Conservation (phyloP, 148 eudicot species). For the Rhododendron molle region DNA sequence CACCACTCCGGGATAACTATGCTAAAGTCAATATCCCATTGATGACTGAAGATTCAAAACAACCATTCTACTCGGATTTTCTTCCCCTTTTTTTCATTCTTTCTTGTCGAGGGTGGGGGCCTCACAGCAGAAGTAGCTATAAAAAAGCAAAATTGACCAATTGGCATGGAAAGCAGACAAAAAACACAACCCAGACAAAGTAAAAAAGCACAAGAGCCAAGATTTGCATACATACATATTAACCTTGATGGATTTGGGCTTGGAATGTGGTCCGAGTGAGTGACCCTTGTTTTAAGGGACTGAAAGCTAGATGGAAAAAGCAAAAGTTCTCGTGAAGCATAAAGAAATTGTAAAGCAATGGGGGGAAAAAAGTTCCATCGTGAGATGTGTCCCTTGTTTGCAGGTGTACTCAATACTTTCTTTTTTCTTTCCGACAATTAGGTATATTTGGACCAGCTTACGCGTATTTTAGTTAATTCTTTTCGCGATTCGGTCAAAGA, state of each 20-base stretch:
- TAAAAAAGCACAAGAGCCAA: slow-evolving; percentile 25
- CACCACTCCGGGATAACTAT: too few species aligned
- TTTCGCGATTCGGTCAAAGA: too few species aligned
- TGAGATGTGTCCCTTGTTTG: slow-evolving; percentile 40
- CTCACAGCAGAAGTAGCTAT: slow-evolving; percentile 5
- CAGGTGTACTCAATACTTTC: slow-evolving; percentile 10
- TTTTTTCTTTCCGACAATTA: too few species aligned
- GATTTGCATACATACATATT: background rate
- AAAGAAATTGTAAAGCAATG: slow-evolving; percentile 22
- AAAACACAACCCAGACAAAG: slow-evolving; percentile 17
- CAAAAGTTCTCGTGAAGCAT: slow-evolving; percentile 27
- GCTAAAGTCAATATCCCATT: background rate
- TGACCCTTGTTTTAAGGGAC: slow-evolving; percentile 32
- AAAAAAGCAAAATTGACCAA: slow-evolving; percentile 10
- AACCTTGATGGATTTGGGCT: background rate
- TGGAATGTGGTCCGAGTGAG: slow-evolving; percentile 8
- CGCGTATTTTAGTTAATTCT: too few species aligned
- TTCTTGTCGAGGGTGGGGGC: background rate
- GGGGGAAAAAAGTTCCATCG: slow-evolving; percentile 16
- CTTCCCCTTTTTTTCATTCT: background rate
- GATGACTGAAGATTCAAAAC: background rate
- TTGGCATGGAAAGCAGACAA: slow-evolving; percentile 17
- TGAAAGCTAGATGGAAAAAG: slow-evolving; percentile 26
- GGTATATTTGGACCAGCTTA: too few species aligned
- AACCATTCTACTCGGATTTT: background rate